A percentile compares a stretch with the other conserved stretches of the same genome.
These are phyloP conservation scores for Salix viminalis DNA, from an alignment of 345 rosid genomes.

Conservation along the genomic window DNA sequence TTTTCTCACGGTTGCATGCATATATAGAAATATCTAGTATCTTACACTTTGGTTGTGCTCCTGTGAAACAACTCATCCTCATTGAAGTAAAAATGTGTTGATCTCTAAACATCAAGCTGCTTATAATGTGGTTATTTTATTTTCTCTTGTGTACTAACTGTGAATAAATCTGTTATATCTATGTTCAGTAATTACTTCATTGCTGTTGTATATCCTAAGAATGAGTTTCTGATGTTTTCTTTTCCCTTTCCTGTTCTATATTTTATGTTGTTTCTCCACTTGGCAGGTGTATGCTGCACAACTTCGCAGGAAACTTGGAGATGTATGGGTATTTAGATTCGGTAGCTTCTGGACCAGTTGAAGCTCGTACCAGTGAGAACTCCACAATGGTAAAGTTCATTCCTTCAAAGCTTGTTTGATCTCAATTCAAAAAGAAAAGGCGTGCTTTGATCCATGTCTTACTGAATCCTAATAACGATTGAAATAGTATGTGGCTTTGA, in stretches of 20 bases:
- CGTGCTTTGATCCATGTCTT: background rate
- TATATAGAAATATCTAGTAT: background rate
- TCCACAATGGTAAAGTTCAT: slow-evolving; percentile 54
- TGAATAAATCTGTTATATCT: background rate
- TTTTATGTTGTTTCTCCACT: slow-evolving; percentile 10
- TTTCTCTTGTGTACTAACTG: background rate
- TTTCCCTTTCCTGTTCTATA: background rate
- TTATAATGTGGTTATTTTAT: background rate
- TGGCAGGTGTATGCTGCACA: slow-evolving; percentile 76
- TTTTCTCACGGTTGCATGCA: no score
- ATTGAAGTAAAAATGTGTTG: background rate
- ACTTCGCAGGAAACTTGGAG: slow-evolving; percentile 71
- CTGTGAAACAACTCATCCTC: background rate
- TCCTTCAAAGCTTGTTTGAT: background rate
- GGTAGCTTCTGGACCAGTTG: slow-evolving; percentile 61
- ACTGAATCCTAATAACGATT: background rate
- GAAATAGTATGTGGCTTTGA: background rate
- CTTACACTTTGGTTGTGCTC: background rate
- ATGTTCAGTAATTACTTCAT: no score
- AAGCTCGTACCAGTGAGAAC: slow-evolving; percentile 52
- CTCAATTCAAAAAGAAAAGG: no score
- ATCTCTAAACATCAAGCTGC: background rate
- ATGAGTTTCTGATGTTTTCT: background rate
- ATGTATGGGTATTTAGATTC: slow-evolving; percentile 70
- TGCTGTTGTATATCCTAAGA: background rate